A percentile compares a stretch with the other conserved stretches of the same genome.
Evolutionary conservation across 2,329 filamentous ascomycete genomes (phyloP).

Genomic region (Fusarium chuoi): DNA sequence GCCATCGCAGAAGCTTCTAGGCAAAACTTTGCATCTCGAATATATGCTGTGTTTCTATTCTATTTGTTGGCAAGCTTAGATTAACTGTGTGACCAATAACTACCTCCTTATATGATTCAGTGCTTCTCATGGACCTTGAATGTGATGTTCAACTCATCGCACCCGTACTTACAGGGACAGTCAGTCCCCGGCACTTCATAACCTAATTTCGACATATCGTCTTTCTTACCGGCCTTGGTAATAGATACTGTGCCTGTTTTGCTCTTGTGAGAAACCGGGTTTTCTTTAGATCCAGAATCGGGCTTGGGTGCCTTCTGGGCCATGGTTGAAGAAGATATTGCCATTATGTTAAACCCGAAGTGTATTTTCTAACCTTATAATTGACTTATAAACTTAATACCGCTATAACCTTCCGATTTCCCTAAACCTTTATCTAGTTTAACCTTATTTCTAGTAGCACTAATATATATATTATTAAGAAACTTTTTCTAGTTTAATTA

Average conservation of each 20-base stretch:
- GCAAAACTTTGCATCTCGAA: rapidly evolving
- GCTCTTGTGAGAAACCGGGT: rapidly evolving
- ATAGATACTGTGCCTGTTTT: rapidly evolving
- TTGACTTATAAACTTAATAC: no score
- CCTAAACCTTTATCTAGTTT: no score
- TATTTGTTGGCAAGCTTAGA: rapidly evolving
- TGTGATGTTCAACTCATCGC: background rate
- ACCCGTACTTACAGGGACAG: background rate
- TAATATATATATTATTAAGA: no score
- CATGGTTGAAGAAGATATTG: rapidly evolving
- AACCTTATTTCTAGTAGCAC: no score
- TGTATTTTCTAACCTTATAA: no score
- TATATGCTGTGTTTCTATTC: rapidly evolving
- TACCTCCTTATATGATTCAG: no score
- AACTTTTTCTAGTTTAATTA: no score
- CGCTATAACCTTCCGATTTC: no score
- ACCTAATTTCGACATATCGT: rapidly evolving
- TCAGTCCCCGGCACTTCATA: rapidly evolving
- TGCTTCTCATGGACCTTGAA: background rate
- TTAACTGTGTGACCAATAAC: rapidly evolving
- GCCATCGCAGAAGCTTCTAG: rapidly evolving
- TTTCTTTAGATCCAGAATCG: background rate
- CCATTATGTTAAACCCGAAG: no score
- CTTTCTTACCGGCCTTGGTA: rapidly evolving
- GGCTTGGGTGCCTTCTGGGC: background rate